A percentile compares a stretch with the other conserved stretches of the same genome.
Conservation (phyloP, 1,139 yeast species). For the Blastobotrys proliferans region DNA sequence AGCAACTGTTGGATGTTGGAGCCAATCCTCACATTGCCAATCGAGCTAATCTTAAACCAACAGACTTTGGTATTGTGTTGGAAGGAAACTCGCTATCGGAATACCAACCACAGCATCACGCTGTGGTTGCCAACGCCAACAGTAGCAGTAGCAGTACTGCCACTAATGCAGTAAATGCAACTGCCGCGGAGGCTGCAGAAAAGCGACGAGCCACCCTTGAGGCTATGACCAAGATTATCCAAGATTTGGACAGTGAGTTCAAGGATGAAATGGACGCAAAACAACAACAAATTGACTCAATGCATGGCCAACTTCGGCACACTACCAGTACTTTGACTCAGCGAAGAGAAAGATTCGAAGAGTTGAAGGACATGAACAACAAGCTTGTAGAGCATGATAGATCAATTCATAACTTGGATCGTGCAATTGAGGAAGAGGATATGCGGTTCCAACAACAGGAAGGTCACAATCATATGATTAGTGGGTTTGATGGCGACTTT, state of each 20-base stretch:
- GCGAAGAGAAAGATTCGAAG: slow-evolving; percentile 43
- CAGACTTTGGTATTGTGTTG: slow-evolving; percentile 62
- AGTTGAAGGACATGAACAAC: slow-evolving; percentile 40
- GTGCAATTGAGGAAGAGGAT: slow-evolving; percentile 58
- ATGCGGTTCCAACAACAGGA: slow-evolving; percentile 42
- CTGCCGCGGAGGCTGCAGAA: slow-evolving; percentile 15
- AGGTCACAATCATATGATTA: slow-evolving; percentile 12
- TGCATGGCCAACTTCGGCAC: slow-evolving; percentile 47
- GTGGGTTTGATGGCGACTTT: slow-evolving; percentile 51
- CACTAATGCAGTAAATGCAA: background rate
- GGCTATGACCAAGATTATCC: slow-evolving; percentile 38
- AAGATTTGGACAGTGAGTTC: slow-evolving; percentile 42
- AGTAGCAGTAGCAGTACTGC: background rate
- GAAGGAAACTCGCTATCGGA: background rate
- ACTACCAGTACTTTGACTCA: slow-evolving; percentile 46
- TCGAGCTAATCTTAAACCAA: slow-evolving; percentile 79
- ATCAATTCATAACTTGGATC: slow-evolving; percentile 50
- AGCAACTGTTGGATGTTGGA: slow-evolving; percentile 74
- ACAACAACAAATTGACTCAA: slow-evolving; percentile 42
- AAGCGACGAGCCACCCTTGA: slow-evolving; percentile 42
- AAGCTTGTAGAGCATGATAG: slow-evolving; percentile 46
- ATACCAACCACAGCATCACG: background rate
- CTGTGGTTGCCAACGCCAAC: background rate
- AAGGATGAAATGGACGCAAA: slow-evolving; percentile 46
- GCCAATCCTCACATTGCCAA: slow-evolving; percentile 79